A percentile compares a stretch with the other conserved stretches of the same genome.
phyloP scores from a whole-genome alignment of 495 filamentous ascomycete species.

The Penicillium tannophilum region DNA sequence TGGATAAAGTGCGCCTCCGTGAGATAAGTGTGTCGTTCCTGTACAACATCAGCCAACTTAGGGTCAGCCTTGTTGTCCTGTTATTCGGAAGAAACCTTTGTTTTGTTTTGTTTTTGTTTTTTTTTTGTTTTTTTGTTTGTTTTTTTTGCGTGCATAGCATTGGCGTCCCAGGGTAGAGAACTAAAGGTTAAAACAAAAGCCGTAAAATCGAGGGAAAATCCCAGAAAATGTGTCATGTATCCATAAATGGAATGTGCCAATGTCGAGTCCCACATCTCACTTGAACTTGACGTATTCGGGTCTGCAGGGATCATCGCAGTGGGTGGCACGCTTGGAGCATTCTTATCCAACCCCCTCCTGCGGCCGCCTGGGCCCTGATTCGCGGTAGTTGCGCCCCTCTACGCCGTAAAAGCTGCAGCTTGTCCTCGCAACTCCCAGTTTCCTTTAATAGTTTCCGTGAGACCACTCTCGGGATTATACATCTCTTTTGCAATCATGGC shows the following conservation, averaged over 20 bases:
- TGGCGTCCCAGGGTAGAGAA: neutral
- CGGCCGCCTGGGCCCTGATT: constrained; percentile 8
- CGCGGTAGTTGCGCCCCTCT: constrained; percentile 9
- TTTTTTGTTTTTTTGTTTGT: neutral
- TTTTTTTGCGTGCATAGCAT: neutral
- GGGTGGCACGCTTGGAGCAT: constrained; percentile 15
- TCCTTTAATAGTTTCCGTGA: constrained; percentile 18
- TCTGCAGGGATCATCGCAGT: constrained; percentile 32
- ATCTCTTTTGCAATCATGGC: constrained; percentile 1
- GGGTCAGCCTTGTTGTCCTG: constrained; percentile 4
- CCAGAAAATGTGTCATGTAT: neutral
- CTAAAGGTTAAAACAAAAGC: neutral
- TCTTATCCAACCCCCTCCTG: constrained; percentile 15
- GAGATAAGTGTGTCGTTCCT: constrained; percentile 1
- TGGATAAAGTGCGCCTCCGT: constrained; percentile 15
- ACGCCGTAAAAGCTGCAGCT: constrained; percentile 6
- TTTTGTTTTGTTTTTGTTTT: neutral
- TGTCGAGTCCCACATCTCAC: constrained; percentile 15
- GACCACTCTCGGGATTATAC: constrained; percentile 1
- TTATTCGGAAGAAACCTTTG: neutral
- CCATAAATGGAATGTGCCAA: constrained; percentile 19
- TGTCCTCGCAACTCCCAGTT: constrained; percentile 4
- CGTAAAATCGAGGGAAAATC: neutral
- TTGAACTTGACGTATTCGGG: constrained; percentile 30
- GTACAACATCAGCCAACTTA: constrained; percentile 13